Evolutionary conservation across 192 early-diverging fungal species (phyloP).

Genomic region (Gryganskiella cystojenkinii): DNA sequence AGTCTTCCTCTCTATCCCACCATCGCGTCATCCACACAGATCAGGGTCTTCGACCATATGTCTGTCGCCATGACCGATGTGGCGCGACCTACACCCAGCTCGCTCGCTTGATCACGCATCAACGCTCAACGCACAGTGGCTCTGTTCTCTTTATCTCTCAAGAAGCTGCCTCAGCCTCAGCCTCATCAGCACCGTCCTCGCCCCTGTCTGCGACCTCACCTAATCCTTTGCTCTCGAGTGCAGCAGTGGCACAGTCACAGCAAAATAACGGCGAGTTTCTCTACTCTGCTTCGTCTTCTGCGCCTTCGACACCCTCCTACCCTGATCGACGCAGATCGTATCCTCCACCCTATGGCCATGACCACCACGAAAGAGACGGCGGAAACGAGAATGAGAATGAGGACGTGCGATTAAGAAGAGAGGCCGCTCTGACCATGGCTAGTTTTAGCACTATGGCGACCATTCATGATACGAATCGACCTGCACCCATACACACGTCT

Average conservation of each 20-base stretch:
- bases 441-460: slow-evolving; percentile 9
- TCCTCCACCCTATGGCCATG: neutral
- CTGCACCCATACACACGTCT: neutral
- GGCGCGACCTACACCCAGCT: slow-evolving; percentile 45
- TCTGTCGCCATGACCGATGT: slow-evolving; percentile 43
- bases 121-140: slow-evolving; percentile 40
- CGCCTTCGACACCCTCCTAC: too few species aligned
- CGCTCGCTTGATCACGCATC: slow-evolving; percentile 42
- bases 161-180: neutral
- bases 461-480: neutral
- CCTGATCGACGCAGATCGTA: too few species aligned
- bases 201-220: neutral
- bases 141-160: slow-evolving; percentile 12
- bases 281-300: too few species aligned
- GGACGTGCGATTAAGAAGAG: neutral
- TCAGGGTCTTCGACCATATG: slow-evolving; percentile 33
- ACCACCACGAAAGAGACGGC: neutral
- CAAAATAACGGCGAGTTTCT: too few species aligned
- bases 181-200: neutral
- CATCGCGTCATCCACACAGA: slow-evolving; percentile 45
- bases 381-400: neutral
- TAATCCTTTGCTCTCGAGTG: too few species aligned
- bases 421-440: slow-evolving; percentile 26
- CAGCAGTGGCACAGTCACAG: neutral
- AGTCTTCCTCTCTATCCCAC: slow-evolving; percentile 47